phyloP scores from a whole-genome alignment of 73 alveolate genomes.

The Diophrys appendiculata region DNA sequence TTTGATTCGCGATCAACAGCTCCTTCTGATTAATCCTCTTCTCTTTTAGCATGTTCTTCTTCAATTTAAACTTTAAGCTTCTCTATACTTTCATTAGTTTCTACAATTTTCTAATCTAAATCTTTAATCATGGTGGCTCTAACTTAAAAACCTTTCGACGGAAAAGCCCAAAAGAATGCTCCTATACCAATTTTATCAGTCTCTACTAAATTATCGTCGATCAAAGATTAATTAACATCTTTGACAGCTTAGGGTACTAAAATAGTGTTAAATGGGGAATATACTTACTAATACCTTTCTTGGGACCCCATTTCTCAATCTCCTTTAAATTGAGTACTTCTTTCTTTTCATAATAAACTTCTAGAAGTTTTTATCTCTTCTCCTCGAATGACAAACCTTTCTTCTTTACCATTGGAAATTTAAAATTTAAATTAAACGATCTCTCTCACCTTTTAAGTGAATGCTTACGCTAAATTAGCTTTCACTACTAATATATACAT shows the following conservation, averaged over 20 bases:
- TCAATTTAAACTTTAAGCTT: slow-evolving; percentile 1
- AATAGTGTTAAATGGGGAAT: neutral
- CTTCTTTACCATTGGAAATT: slow-evolving; percentile 30
- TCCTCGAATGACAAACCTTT: slow-evolving; percentile 70
- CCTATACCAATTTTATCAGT: slow-evolving; percentile 88
- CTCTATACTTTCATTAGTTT: slow-evolving; percentile 24
- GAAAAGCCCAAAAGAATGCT: slow-evolving; percentile 88
- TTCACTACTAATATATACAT: neutral
- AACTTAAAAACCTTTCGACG: slow-evolving; percentile 65
- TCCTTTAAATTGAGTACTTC: slow-evolving; percentile 67
- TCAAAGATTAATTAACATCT: slow-evolving; percentile 75
- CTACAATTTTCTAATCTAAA: slow-evolving; percentile 33
- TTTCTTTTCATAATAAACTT: slow-evolving; percentile 65
- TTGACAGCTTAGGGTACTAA: slow-evolving; percentile 65
- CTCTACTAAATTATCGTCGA: slow-evolving; percentile 83
- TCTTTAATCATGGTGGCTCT: slow-evolving; percentile 21
- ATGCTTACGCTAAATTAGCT: neutral
- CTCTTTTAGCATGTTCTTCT: slow-evolving; percentile 7
- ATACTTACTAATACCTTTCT: slow-evolving; percentile 61
- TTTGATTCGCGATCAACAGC: neutral
- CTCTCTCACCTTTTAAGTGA: neutral
- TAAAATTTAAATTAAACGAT: neutral
- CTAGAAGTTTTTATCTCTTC: slow-evolving; percentile 54
- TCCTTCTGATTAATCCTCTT: neutral
- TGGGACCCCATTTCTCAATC: slow-evolving; percentile 66